Base-by-base conservation (phyloP, 306 rosid species). In the Erythrophleum fordii region DNA sequence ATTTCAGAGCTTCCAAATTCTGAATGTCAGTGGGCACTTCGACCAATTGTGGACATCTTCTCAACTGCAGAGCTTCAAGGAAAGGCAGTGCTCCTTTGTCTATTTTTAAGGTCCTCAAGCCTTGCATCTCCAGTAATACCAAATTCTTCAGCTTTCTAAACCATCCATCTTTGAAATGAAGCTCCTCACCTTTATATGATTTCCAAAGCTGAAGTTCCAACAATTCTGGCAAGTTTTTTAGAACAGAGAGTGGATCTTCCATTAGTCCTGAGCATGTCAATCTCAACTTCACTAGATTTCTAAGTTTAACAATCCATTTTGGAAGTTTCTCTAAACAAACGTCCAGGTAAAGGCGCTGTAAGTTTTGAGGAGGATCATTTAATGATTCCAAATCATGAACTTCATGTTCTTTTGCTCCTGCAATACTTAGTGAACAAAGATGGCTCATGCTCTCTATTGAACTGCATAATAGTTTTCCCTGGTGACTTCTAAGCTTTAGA, bases 121-220 rank as follows among this genome's bases (percentile, higher is more conserved):
- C n/a, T 0, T 20, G 7, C 73, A 77, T 18, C 13, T 23, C 4
- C 31, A 3, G 10, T 5, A 76, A 20, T 3, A 0, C 2, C 2
- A 76, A 8, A 23, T 1, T 6, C 73, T 72, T 72, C 8, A 80
- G 5, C 8, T 52, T 25, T 61, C 8, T 65, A 9, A 72, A 72
- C 51, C 72, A 25, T 2, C 56, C 78, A 5, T 61, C 20, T 69
- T 17, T 23, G 11, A 80, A 80, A 25, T 61, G 78, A 28, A 80
- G 4, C 46, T 72, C 41, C 4, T 49, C 62, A 17, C 62, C 76
- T 49, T 16, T 31, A 23, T 22, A 55, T 46, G 80, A 26, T 7
- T 64, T 0, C 23, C 1, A 6, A 4, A 76, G n/a, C 1, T 0
- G 1, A 8, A 76, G 52, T 9, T 31, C 25, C 31, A 64, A 3